Conservation (phyloP, 257 asterid species). For the Solanum gracilifrons region DNA sequence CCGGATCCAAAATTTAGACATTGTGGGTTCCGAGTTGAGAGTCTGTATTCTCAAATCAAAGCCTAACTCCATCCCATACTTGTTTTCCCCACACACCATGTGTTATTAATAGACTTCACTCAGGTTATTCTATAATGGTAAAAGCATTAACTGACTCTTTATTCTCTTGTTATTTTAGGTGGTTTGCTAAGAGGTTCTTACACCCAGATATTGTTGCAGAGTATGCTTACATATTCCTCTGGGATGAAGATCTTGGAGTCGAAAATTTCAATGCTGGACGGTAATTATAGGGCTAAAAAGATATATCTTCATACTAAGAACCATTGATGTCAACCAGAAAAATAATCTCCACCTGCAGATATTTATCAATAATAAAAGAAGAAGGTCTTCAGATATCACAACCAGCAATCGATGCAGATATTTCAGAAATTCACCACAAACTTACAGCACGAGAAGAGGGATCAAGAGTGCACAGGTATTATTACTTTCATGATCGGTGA, state of each 20-base stretch:
- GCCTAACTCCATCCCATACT: background rate
- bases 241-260: conserved; percentile 89
- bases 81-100: background rate
- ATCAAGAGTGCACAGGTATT: conserved; percentile 55
- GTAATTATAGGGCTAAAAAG: conserved; percentile 12
- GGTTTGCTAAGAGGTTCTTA: conserved; percentile 84
- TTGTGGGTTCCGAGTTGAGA: background rate
- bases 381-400: conserved; percentile 78
- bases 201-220: conserved; percentile 68
- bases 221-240: conserved; percentile 54
- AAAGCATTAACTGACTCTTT: background rate
- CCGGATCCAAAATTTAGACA: background rate
- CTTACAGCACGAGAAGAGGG: conserved; percentile 37
- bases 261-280: conserved; percentile 51
- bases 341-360: conserved; percentile 25
- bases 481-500: background rate
- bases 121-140: background rate
- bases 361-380: conserved; percentile 38
- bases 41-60: background rate
- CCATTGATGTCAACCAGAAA: background rate
- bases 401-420: conserved; percentile 61
- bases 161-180: conserved; percentile 30
- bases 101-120: no score
- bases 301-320: background rate
- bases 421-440: conserved; percentile 53